A percentile compares a stretch with the other conserved stretches of the same genome.
Conservation (phyloP, 108 stramenopile species). For the Skeletonema potamos region DNA sequence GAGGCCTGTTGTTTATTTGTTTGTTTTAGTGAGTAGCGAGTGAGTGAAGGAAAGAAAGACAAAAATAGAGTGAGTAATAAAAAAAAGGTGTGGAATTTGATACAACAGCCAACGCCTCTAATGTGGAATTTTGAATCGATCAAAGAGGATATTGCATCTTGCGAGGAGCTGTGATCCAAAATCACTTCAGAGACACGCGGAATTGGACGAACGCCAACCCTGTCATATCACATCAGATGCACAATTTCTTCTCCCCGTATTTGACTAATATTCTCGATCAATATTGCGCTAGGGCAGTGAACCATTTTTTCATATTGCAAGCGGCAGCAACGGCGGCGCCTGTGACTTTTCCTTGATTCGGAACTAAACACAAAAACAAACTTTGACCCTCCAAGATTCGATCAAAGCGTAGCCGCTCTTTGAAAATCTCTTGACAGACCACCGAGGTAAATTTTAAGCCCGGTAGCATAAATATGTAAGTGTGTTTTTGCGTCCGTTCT, state of each 20-base stretch:
- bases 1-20: conserved; percentile 9
- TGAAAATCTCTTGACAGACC: not conserved
- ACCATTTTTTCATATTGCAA: not conserved
- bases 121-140: not conserved
- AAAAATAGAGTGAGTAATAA: not conserved
- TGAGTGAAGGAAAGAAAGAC: not conserved
- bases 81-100: not conserved
- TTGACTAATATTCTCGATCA: not conserved
- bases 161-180: no score
- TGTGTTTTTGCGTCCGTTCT: not conserved
- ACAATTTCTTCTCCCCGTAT: not conserved
- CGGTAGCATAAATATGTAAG: not conserved
- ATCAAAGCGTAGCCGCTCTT: not conserved
- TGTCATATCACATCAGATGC: not conserved
- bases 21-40: not conserved
- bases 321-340: not conserved
- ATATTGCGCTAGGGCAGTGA: not conserved
- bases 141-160: no score
- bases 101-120: not conserved
- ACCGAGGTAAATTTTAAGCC: not conserved
- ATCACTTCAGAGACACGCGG: no score
- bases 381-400: not conserved
- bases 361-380: not conserved
- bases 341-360: not conserved
- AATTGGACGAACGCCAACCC: not conserved